Evolutionary conservation across 306 rosid genomes (phyloP).

Genomic region (Trifolium dubium): DNA sequence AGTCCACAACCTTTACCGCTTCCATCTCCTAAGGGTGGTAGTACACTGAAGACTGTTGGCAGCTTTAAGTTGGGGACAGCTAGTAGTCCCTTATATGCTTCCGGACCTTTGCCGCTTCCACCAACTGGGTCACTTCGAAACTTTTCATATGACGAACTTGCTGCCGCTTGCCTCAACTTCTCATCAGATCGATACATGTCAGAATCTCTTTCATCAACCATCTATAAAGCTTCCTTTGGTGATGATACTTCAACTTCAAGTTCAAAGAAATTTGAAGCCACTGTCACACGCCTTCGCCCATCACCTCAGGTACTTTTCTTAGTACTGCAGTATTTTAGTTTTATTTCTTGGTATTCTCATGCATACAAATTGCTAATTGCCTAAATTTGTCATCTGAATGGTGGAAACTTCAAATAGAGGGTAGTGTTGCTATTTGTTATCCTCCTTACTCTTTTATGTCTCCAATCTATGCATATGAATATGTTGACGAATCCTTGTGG

Average conservation of each 20-base stretch:
- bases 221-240: slow-evolving; percentile 30
- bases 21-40: slow-evolving; percentile 27
- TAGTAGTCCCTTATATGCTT: slow-evolving; percentile 11
- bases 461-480: slow-evolving; percentile 7
- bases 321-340: background rate
- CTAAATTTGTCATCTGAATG: background rate
- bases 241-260: slow-evolving; percentile 29
- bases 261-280: slow-evolving; percentile 33
- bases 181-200: slow-evolving; percentile 28
- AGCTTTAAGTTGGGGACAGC: slow-evolving; percentile 20
- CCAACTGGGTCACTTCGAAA: slow-evolving; percentile 15
- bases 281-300: slow-evolving; percentile 28
- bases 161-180: slow-evolving; percentile 28
- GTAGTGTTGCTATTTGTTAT: background rate
- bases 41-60: slow-evolving; percentile 20
- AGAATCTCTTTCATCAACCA: slow-evolving; percentile 24
- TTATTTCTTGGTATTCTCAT: background rate
- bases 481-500: background rate
- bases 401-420: background rate
- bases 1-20: slow-evolving; percentile 29
- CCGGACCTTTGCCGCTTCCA: slow-evolving; percentile 32
- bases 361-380: slow-evolving; percentile 5
- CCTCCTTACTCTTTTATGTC: background rate
- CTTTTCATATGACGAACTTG: slow-evolving; percentile 22
- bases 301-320: slow-evolving; percentile 31